Evolutionary conservation across 139 green algal species (phyloP).

Genomic region (Mychonastes homosphaera): DNA sequence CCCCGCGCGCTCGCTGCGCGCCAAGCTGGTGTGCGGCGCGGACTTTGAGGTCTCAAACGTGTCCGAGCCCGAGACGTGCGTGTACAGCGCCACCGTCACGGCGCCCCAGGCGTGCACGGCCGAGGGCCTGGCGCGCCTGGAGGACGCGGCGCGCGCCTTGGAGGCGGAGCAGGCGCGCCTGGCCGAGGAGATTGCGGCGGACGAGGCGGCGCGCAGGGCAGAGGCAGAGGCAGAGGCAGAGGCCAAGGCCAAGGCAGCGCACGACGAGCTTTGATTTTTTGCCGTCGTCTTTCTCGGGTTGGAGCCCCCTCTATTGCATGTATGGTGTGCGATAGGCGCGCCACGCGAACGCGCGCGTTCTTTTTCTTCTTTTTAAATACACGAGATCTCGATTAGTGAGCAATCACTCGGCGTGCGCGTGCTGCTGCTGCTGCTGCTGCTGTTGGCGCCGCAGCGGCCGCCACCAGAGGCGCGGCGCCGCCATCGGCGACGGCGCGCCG

Average conservation of each 20-base stretch:
- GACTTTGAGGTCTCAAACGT: slow-evolving; percentile 45
- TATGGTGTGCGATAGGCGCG: too few relatives aligned
- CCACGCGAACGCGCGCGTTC: too few relatives aligned
- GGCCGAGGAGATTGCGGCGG: slow-evolving; percentile 11
- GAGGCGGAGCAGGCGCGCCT: slow-evolving; percentile 22
- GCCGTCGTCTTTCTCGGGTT: too few relatives aligned
- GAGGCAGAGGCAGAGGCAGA: not conserved
- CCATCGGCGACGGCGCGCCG: too few relatives aligned
- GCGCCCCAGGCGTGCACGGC: slow-evolving; percentile 57
- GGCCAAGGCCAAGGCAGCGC: not conserved
- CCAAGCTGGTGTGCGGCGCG: slow-evolving; percentile 50
- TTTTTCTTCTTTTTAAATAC: too few relatives aligned
- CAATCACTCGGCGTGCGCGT: too few relatives aligned
- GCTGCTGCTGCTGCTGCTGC: too few relatives aligned
- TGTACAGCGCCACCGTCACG: slow-evolving; percentile 50
- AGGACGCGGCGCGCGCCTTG: slow-evolving; percentile 11
- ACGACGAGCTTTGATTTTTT: not conserved
- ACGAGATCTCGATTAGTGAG: too few relatives aligned
- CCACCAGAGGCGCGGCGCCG: too few relatives aligned
- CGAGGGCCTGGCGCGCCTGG: slow-evolving; percentile 6
- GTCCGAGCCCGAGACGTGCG: slow-evolving; percentile 63
- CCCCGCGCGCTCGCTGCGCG: slow-evolving; percentile 45
- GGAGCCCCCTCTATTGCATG: too few relatives aligned
- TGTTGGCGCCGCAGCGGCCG: too few relatives aligned
- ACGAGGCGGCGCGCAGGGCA: slow-evolving; percentile 5